Conservation (phyloP, 2,329 filamentous ascomycete species). For the Paecilomyces formosus region DNA sequence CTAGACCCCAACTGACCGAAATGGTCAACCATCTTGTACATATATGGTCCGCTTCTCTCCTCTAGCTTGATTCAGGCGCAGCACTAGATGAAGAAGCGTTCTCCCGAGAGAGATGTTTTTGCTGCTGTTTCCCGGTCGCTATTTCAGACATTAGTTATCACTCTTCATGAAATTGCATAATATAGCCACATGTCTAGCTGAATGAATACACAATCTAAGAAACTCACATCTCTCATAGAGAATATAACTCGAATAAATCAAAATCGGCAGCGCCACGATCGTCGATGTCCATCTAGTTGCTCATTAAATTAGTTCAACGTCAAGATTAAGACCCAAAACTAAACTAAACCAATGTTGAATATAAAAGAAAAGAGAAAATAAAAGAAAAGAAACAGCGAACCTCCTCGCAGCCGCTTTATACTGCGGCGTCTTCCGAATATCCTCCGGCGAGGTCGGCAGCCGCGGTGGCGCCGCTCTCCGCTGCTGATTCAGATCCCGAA, state of each 20-base stretch:
- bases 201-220: background rate
- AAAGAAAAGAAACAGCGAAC: slow-evolving; percentile 4
- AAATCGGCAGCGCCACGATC: slow-evolving; percentile 19
- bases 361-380: background rate
- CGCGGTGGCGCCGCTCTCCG: background rate
- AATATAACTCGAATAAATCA: slow-evolving; percentile 18
- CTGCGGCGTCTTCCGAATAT: slow-evolving; percentile 34
- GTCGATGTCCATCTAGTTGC: slow-evolving; percentile 15
- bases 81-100: too few relatives aligned
- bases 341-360: background rate
- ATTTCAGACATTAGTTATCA: too few relatives aligned
- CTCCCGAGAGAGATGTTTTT: too few relatives aligned
- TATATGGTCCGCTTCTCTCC: too few relatives aligned
- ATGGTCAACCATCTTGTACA: too few relatives aligned
- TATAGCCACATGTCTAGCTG: too few relatives aligned
- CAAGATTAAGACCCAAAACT: background rate
- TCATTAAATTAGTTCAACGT: background rate
- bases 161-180: too few relatives aligned
- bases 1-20: background rate
- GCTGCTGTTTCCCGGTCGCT: too few relatives aligned
- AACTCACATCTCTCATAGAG: slow-evolving; percentile 17
- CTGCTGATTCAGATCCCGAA: background rate
- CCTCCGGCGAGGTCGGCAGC: slow-evolving; percentile 10
- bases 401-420: slow-evolving; percentile 31
- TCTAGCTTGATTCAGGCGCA: too few relatives aligned